These are phyloP conservation scores for Penicillium sp. DNA, from an alignment of 2,329 filamentous ascomycete species.

Conservation along the genomic window DNA sequence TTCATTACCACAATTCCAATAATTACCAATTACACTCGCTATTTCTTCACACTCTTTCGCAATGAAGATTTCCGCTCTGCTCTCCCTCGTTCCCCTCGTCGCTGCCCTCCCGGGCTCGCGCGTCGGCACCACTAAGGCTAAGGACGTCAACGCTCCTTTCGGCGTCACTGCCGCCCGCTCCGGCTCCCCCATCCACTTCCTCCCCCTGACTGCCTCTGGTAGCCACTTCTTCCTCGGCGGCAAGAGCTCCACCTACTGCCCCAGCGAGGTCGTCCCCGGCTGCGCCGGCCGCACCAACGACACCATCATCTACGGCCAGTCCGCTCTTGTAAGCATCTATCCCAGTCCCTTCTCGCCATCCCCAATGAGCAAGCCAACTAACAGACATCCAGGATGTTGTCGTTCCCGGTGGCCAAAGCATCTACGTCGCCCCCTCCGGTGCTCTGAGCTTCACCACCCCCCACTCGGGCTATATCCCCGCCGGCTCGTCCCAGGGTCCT, in stretches of 20 bases:
- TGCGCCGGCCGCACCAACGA: conserved; percentile 46
- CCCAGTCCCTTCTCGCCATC: not conserved
- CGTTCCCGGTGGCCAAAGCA: conserved; percentile 62
- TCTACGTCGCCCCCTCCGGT: conserved; percentile 58
- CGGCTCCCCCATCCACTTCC: conserved; percentile 50
- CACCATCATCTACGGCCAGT: conserved; percentile 47
- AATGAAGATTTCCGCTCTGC: conserved; percentile 29
- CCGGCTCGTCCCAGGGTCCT: conserved; percentile 50
- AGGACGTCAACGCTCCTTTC: conserved; percentile 32
- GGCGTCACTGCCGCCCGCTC: conserved; percentile 45
- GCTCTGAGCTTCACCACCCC: conserved; percentile 57
- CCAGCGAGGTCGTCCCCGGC: conserved; percentile 31
- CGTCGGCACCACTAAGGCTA: not conserved
- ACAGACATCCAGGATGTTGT: conserved; percentile 41
- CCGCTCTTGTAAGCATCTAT: conserved; percentile 29
- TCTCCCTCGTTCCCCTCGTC: conserved; percentile 25
- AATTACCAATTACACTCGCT: conserved; percentile 4
- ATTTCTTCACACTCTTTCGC: conserved; percentile 8
- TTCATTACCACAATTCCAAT: not conserved
- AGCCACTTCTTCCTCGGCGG: conserved; percentile 52
- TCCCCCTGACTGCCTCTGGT: conserved; percentile 46
- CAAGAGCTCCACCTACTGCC: conserved; percentile 50
- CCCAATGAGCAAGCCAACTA: conserved; percentile 18
- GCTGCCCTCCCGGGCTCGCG: conserved; percentile 21
- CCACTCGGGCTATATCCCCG: conserved; percentile 54